phyloP scores from a whole-genome alignment of 2,329 filamentous ascomycete species.

The Hansfordia pulvinata region DNA sequence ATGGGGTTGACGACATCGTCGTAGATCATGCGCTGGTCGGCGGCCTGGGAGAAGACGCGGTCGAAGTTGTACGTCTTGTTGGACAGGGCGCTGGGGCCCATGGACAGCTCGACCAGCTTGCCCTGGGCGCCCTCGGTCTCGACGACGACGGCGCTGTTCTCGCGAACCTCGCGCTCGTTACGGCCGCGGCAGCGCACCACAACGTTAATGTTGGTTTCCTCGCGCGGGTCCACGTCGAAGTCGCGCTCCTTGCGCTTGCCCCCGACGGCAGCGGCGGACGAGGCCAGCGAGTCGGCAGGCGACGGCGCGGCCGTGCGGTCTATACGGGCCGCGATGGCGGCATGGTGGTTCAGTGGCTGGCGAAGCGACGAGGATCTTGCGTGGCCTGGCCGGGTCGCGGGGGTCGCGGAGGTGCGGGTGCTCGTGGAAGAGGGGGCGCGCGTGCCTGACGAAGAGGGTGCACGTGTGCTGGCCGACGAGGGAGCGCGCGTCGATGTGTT shows the following conservation, averaged over 20 bases:
- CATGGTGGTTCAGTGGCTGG: conserved; percentile 8
- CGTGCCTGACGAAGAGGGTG: no score
- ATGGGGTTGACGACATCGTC: conserved; percentile 93
- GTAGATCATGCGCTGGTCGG: conserved; percentile 86
- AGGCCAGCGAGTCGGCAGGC: conserved; percentile 55
- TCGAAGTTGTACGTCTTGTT: conserved; percentile 97
- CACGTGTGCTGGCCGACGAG: no score
- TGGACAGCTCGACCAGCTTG: conserved; percentile 70
- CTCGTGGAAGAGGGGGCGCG: no score
- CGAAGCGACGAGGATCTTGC: conserved; percentile 12
- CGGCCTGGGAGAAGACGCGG: conserved; percentile 89
- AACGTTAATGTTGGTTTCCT: conserved; percentile 95
- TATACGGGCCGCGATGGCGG: conserved; percentile 12
- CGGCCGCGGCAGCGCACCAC: conserved; percentile 89
- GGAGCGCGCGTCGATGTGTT: no score
- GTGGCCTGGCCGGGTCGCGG: conserved; percentile 9
- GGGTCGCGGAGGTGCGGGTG: conserved; percentile 8
- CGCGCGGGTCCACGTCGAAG: conserved; percentile 57
- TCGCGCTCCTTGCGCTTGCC: conserved; percentile 81
- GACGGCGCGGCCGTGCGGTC: conserved; percentile 41
- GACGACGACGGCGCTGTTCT: conserved; percentile 91
- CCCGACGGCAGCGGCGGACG: conserved; percentile 43
- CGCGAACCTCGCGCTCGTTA: conserved; percentile 80
- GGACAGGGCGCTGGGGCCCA: conserved; percentile 83
- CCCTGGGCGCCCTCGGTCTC: conserved; percentile 80